Evolutionary conservation across 2,329 filamentous ascomycete genomes (phyloP), one percentile per base, ranked within the genome.

Genomic region (Colletotrichum sp.): DNA sequence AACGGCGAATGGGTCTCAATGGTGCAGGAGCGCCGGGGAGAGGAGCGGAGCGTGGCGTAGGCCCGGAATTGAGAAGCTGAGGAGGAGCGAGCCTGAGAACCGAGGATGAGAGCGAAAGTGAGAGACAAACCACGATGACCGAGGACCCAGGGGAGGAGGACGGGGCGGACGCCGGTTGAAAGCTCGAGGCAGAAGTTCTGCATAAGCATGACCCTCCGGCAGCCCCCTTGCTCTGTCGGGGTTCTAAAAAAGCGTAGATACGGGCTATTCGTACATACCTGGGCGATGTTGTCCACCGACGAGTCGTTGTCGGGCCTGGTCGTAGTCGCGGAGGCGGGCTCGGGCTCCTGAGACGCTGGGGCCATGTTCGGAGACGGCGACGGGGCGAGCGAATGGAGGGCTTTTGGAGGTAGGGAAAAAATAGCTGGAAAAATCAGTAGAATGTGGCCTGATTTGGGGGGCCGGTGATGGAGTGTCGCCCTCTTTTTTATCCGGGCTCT

Each of bases 201-300:
- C 43, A 61, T 43, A 64, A 60, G 36, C 65, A 57, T 64, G 43
- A 65, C 52, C 70, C 69, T 63, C 69, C 57, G 55, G 21, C 36
- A 30, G 3, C 63, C 43, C 68, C 70, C 70, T 74, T 65, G 64
- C 64, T 60, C 58, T 24, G 74, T 67, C 34, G 48, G 65, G 66
- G 24, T 66, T 15, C 64, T 58, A 69, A 69, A 32, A 38, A 43
- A 64, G 21, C 48, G 64, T 65, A 73, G 64, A 72, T 75, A 75
- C 70, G 55, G 69, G 68, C 48, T 36, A 52, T 21, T 52, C 43
- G 43, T 8, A 75, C 72, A 28, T 77, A 77, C 75, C 75, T 77
- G 75, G 57, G 75, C 75, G 38, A 77, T 72, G 52, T 75, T 77
- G 48, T 77, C 75, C 63, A 69, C 75, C 48, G 70, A 69, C 73